phyloP scores from a whole-genome alignment of 2,329 filamentous ascomycete species.

The Fusarium falciforme region DNA sequence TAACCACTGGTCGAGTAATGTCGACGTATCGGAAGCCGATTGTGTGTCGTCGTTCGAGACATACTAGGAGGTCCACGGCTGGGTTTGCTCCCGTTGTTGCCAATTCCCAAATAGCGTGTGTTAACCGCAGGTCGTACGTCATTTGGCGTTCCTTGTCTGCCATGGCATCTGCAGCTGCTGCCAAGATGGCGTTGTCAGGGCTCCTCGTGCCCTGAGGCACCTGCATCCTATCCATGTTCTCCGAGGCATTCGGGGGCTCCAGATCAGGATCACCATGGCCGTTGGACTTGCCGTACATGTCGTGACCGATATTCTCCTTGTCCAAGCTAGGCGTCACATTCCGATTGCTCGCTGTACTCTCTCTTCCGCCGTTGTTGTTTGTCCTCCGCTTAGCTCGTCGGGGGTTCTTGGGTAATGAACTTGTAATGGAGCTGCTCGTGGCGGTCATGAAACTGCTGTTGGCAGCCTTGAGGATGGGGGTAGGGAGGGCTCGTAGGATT shows the following conservation, averaged over 20 bases:
- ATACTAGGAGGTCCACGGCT: conserved; percentile 91
- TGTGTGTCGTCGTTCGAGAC: conserved; percentile 87
- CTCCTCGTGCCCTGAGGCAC: conserved; percentile 43
- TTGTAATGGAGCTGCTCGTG: conserved; percentile 87
- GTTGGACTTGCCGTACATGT: conserved; percentile 41
- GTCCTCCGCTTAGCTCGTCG: conserved; percentile 71
- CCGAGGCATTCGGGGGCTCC: conserved; percentile 49
- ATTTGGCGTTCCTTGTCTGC: conserved; percentile 78
- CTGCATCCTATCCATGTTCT: conserved; percentile 63
- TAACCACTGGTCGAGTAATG: conserved; percentile 89
- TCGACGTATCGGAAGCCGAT: conserved; percentile 98
- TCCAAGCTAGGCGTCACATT: conserved; percentile 55
- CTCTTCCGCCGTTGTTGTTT: conserved; percentile 54
- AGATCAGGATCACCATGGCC: conserved; percentile 36
- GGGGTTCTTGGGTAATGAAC: conserved; percentile 76
- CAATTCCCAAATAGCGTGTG: conserved; percentile 93
- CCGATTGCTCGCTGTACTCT: conserved; percentile 50
- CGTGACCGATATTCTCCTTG: conserved; percentile 60
- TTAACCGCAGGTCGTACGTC: conserved; percentile 86
- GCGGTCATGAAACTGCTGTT: conserved; percentile 96
- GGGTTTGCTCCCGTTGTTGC: conserved; percentile 93
- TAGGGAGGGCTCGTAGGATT: conserved; percentile 89
- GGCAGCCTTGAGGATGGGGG: conserved; percentile 90
- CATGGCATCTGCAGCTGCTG: conserved; percentile 69
- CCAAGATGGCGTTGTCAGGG: conserved; percentile 49